Evolutionary conservation across 1,139 yeast species (phyloP).

Genomic region (Blastobotrys aristatus): DNA sequence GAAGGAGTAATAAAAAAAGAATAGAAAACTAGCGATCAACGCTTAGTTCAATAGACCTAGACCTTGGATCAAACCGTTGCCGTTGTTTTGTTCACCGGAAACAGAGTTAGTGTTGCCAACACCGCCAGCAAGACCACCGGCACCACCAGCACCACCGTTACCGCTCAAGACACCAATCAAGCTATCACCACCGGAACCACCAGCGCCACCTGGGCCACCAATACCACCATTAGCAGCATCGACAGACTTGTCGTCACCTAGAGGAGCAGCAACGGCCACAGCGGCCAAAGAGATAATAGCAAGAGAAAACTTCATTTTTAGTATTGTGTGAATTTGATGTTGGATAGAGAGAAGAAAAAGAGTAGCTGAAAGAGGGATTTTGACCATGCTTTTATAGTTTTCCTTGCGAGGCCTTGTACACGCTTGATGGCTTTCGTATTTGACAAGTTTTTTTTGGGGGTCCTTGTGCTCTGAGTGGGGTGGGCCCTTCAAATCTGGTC

Average conservation of each 20-base stretch:
- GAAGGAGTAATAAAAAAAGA: background rate
- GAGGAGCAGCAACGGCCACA: slow-evolving; percentile 1
- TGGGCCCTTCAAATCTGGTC: too few relatives aligned
- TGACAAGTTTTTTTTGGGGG: background rate
- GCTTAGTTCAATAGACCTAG: background rate
- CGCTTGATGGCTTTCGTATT: background rate
- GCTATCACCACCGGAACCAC: slow-evolving; percentile 4
- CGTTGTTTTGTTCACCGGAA: background rate
- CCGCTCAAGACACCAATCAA: slow-evolving; percentile 2
- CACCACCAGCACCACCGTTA: slow-evolving; percentile 3
- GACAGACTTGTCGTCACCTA: background rate
- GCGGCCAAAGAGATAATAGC: background rate
- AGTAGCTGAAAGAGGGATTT: background rate
- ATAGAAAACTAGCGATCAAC: background rate
- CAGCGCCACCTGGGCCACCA: slow-evolving; percentile 8
- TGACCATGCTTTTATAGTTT: background rate
- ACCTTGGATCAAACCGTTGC: background rate
- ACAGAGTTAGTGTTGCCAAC: background rate
- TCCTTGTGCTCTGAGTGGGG: too few relatives aligned
- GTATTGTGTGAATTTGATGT: background rate
- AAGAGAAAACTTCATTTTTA: slow-evolving; percentile 1
- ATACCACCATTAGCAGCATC: slow-evolving; percentile 5
- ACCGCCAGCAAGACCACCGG: slow-evolving; percentile 4
- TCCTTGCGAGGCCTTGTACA: too few relatives aligned
- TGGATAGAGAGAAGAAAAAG: background rate